phyloP scores from a whole-genome alignment of 2,329 filamentous ascomycete genomes.

The Paecilomyces niveus region DNA sequence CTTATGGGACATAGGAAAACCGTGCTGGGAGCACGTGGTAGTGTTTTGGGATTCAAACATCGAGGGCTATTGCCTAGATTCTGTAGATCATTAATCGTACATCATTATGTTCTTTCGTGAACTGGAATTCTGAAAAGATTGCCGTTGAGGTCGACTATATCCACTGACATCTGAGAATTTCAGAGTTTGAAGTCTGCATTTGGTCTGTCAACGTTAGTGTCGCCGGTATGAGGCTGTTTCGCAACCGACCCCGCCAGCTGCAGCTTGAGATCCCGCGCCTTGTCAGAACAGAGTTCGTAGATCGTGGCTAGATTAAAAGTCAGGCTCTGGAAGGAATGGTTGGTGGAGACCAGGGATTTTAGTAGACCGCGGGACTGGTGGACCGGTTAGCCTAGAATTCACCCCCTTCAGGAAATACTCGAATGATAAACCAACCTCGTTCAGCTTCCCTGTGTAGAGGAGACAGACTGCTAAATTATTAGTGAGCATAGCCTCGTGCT shows the following conservation, averaged over 20 bases:
- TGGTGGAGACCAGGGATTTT: constrained; percentile 56
- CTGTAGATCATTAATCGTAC: neutral
- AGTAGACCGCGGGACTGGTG: constrained; percentile 58
- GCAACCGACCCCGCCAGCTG: constrained; percentile 65
- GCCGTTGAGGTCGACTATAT: neutral
- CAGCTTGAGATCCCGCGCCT: constrained; percentile 62
- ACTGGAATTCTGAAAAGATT: neutral
- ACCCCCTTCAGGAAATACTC: neutral
- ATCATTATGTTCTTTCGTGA: neutral
- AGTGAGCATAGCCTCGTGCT: constrained; percentile 60
- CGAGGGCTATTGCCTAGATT: neutral
- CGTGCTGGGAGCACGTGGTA: neutral
- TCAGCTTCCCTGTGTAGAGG: constrained; percentile 71
- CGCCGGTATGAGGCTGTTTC: constrained; percentile 44
- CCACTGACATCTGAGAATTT: constrained; percentile 5
- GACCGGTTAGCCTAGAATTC: constrained; percentile 2
- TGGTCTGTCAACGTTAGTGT: constrained; percentile 61
- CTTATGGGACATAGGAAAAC: neutral
- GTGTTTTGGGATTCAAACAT: neutral
- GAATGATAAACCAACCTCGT: constrained; percentile 48
- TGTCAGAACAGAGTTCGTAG: constrained; percentile 85
- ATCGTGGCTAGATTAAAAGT: constrained; percentile 87
- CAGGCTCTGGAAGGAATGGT: constrained; percentile 66
- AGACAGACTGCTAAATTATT: constrained; percentile 82
- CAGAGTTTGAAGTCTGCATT: constrained; percentile 72